Evolutionary conservation across 331 rosid genomes (phyloP).

Genomic region (Spiraea crenata): DNA sequence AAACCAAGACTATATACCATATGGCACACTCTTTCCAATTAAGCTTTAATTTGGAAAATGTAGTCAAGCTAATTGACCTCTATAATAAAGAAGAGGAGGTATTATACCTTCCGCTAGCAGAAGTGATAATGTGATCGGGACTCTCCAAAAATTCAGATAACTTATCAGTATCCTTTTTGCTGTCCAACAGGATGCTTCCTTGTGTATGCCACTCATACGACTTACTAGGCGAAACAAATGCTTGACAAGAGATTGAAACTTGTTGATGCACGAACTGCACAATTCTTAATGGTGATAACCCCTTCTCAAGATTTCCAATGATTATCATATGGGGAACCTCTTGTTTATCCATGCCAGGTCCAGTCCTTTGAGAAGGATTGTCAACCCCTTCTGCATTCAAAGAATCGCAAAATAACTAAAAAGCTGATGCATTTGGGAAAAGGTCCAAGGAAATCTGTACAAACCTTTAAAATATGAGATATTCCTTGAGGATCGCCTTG

Average conservation of each 20-base stretch:
- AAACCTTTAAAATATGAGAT: slow-evolving; percentile 21
- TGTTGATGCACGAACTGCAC: slow-evolving; percentile 42
- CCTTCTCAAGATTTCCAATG: slow-evolving; percentile 63
- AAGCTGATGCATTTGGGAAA: background rate
- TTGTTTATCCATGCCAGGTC: slow-evolving; percentile 40
- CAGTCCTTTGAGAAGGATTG: slow-evolving; percentile 2
- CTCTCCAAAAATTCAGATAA: slow-evolving; percentile 46
- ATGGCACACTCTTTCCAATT: too few relatives aligned
- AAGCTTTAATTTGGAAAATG: background rate
- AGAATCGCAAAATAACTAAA: background rate
- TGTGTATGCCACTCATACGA: slow-evolving; percentile 39
- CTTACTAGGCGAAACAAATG: slow-evolving; percentile 47
- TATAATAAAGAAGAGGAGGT: background rate
- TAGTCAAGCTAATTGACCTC: background rate
- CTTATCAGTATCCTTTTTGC: slow-evolving; percentile 33
- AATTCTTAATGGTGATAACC: slow-evolving; percentile 35
- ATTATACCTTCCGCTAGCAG: slow-evolving; percentile 68
- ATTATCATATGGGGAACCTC: slow-evolving; percentile 45
- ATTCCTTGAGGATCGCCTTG: slow-evolving; percentile 22
- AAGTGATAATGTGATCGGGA: slow-evolving; percentile 49
- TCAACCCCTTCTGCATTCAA: slow-evolving; percentile 24
- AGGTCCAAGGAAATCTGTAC: slow-evolving; percentile 4
- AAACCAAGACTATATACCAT: background rate
- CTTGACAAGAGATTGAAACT: slow-evolving; percentile 43
- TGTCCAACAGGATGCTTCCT: slow-evolving; percentile 47